Evolutionary conservation across 176 grass and related monocot species (phyloP).

Genomic region (Thinopyrum elongatum): DNA sequence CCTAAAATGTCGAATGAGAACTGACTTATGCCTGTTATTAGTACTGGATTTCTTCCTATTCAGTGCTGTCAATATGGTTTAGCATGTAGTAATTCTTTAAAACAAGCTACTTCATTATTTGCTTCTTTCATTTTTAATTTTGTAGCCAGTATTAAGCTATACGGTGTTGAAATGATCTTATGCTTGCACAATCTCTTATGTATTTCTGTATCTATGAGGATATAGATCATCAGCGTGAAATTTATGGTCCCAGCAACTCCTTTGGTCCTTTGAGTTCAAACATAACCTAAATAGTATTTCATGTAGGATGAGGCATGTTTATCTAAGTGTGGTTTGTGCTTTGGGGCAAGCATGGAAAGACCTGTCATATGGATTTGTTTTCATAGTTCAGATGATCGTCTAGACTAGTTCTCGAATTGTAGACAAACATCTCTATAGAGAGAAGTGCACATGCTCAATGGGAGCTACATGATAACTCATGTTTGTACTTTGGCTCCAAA

Average conservation of each 20-base stretch:
- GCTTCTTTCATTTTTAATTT: neutral
- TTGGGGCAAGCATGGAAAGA: neutral
- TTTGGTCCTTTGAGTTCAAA: constrained; percentile 9
- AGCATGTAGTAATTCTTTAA: neutral
- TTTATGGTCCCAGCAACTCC: constrained; percentile 4
- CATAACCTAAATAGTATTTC: neutral
- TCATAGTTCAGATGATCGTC: neutral
- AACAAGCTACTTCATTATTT: constrained; percentile 5
- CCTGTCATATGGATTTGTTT: neutral
- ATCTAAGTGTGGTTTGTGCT: neutral
- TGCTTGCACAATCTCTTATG: neutral
- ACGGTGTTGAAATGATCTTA: neutral
- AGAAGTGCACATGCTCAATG: neutral
- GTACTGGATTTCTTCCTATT: neutral
- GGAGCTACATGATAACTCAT: constrained; percentile 6
- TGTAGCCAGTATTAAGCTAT: constrained; percentile 5
- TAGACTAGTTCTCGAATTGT: constrained; percentile 1
- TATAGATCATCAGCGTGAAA: constrained; percentile 4
- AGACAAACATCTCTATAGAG: neutral
- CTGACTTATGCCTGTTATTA: constrained; percentile 6
- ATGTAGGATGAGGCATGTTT: constrained; percentile 8
- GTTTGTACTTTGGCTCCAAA: neutral
- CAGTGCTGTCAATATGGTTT: neutral
- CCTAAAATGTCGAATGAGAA: neutral
- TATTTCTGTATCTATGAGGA: neutral